These are phyloP conservation scores for Pichia cabralensis DNA, from an alignment of 805 yeast genomes.

Conservation along the genomic window DNA sequence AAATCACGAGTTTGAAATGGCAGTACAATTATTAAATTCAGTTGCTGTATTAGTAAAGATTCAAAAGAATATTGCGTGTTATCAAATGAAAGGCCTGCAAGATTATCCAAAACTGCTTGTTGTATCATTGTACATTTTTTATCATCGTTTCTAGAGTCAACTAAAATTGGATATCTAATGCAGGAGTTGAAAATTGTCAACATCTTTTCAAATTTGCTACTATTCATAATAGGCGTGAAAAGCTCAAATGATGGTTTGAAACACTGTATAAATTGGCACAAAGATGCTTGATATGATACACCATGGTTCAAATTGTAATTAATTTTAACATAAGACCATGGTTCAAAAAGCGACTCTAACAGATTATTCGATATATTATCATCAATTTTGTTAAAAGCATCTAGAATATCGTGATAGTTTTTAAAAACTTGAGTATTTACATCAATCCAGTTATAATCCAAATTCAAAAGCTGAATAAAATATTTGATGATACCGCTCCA, in stretches of 20 bases:
- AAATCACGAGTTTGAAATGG: slow-evolving; percentile 55
- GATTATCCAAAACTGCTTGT: slow-evolving; percentile 38
- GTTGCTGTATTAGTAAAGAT: slow-evolving; percentile 40
- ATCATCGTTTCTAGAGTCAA: slow-evolving; percentile 45
- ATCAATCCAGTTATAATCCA: slow-evolving; percentile 35
- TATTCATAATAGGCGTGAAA: slow-evolving; percentile 23
- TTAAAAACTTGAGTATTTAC: slow-evolving; percentile 48
- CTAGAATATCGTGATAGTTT: slow-evolving; percentile 39
- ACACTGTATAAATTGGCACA: slow-evolving; percentile 43
- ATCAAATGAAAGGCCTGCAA: slow-evolving; percentile 25
- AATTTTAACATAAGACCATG: slow-evolving; percentile 39
- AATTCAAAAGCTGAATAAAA: slow-evolving; percentile 30
- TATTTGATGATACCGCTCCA: slow-evolving; percentile 54
- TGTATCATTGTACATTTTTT: slow-evolving; percentile 57
- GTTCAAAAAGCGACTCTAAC: slow-evolving; percentile 33
- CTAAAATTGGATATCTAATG: slow-evolving; percentile 64
- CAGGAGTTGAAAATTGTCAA: slow-evolving; percentile 53
- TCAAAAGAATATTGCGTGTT: slow-evolving; percentile 19
- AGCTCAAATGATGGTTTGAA: slow-evolving; percentile 40
- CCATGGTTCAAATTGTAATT: slow-evolving; percentile 32
- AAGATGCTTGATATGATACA: slow-evolving; percentile 46
- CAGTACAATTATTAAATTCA: slow-evolving; percentile 41
- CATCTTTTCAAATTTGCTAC: slow-evolving; percentile 36
- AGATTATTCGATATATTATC: slow-evolving; percentile 23
- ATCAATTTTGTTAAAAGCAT: slow-evolving; percentile 18